These are phyloP conservation scores for Beta corolliflora DNA, from an alignment of 179 eudicot genomes.

Conservation along the genomic window DNA sequence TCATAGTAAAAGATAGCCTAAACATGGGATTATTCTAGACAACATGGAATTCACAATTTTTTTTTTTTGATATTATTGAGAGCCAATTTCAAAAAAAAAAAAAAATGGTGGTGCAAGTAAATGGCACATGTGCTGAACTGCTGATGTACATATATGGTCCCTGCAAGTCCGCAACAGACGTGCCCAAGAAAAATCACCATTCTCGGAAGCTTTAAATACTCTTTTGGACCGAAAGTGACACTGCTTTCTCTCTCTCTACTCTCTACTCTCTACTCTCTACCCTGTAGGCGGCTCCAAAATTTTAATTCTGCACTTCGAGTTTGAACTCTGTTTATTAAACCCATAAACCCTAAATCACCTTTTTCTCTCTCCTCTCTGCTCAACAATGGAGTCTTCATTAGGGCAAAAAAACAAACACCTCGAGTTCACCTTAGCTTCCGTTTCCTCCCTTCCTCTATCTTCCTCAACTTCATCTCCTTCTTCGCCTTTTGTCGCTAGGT, in stretches of 20 bases:
- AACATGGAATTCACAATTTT: too few species aligned
- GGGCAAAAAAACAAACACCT: slow-evolving; percentile 30
- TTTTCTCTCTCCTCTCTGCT: slow-evolving; percentile 2
- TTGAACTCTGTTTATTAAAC: not conserved
- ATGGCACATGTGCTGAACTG: too few species aligned
- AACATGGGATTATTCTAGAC: too few species aligned
- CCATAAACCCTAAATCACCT: slow-evolving; percentile 26
- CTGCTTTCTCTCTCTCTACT: not conserved
- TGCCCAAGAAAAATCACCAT: not conserved
- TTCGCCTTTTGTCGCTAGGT: slow-evolving; percentile 37
- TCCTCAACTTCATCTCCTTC: slow-evolving; percentile 18
- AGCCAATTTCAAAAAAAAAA: too few species aligned
- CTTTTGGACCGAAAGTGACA: not conserved
- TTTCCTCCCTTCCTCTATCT: slow-evolving; percentile 38
- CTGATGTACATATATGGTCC: too few species aligned
- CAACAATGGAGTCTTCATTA: slow-evolving; percentile 39
- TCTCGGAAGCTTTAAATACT: not conserved
- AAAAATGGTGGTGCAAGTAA: too few species aligned
- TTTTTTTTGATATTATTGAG: too few species aligned
- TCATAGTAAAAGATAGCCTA: too few species aligned
- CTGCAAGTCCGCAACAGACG: not conserved
- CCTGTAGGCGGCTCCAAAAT: not conserved
- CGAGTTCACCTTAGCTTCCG: slow-evolving; percentile 55
- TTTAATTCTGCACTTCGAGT: not conserved
- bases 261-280: not conserved